Percentiles rank a stretch among this genome's conserved stretches.
phyloP scores from a whole-genome alignment of 495 filamentous ascomycete genomes.

The Penicillium taxi region DNA sequence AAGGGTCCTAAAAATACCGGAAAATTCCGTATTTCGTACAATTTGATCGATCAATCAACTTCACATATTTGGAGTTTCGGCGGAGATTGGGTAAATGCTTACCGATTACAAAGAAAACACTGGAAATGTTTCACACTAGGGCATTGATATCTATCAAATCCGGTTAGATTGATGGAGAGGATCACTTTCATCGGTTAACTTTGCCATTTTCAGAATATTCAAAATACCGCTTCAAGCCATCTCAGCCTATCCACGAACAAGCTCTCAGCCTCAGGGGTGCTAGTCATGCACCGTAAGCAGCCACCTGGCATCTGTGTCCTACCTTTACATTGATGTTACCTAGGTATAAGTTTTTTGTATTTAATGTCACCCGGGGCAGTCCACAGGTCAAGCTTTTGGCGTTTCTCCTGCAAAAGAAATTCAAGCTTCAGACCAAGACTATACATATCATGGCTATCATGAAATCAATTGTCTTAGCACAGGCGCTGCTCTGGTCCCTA shows the following conservation, averaged over 20 bases:
- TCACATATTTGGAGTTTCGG: too few species aligned
- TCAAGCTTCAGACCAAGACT: too few species aligned
- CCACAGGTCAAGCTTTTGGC: neutral
- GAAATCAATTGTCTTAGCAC: neutral
- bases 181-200: neutral
- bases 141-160: neutral
- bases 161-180: neutral
- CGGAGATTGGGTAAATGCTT: too few species aligned
- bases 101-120: too few species aligned
- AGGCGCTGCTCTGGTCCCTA: neutral
- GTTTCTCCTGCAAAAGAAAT: neutral
- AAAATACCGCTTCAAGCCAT: neutral
- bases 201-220: neutral
- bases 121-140: too few species aligned
- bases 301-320: neutral
- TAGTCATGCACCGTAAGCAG: constrained; percentile 1
- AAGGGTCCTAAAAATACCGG: too few species aligned
- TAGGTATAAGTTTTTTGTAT: too few species aligned
- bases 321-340: too few species aligned
- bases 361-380: neutral
- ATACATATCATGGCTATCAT: constrained; percentile 1
- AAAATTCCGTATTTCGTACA: too few species aligned
- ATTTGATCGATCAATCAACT: too few species aligned
- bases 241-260: neutral
- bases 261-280: neutral